phyloP scores from a whole-genome alignment of 257 asterid genomes.

The Rhazya stricta region DNA sequence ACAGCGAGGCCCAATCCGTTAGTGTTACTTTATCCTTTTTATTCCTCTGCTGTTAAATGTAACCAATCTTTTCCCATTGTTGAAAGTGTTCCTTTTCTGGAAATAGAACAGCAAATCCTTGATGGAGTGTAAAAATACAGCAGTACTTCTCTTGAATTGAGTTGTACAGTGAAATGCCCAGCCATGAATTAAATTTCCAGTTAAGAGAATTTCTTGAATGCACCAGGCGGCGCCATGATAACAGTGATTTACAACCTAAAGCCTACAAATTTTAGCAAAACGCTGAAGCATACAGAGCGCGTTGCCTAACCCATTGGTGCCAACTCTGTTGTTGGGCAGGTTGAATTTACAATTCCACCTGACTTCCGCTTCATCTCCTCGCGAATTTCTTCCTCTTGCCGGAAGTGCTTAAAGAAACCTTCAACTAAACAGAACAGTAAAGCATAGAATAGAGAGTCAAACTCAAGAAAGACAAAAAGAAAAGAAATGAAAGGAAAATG shows the following conservation, averaged over 20 bases:
- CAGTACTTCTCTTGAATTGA: no score
- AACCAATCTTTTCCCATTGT: no score
- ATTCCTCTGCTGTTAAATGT: no score
- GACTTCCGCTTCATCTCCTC: slow-evolving; percentile 27
- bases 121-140: no score
- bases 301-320: slow-evolving; percentile 33
- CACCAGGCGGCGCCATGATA: no score
- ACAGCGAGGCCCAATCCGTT: no score
- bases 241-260: slow-evolving; percentile 10
- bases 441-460: neutral
- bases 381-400: slow-evolving; percentile 47
- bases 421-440: slow-evolving; percentile 45
- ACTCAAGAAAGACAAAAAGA: neutral
- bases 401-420: slow-evolving; percentile 60
- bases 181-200: no score
- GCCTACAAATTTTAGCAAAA: neutral
- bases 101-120: no score
- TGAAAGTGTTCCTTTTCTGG: no score
- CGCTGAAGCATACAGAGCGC: slow-evolving; percentile 19
- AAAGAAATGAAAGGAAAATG: neutral
- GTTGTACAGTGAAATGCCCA: no score
- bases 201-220: no score
- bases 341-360: slow-evolving; percentile 26
- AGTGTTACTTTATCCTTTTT: no score
- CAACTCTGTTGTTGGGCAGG: slow-evolving; percentile 28